Conservation (phyloP, 2,329 filamentous ascomycete genomes). For the Cladosporium sphaerospermum region DNA sequence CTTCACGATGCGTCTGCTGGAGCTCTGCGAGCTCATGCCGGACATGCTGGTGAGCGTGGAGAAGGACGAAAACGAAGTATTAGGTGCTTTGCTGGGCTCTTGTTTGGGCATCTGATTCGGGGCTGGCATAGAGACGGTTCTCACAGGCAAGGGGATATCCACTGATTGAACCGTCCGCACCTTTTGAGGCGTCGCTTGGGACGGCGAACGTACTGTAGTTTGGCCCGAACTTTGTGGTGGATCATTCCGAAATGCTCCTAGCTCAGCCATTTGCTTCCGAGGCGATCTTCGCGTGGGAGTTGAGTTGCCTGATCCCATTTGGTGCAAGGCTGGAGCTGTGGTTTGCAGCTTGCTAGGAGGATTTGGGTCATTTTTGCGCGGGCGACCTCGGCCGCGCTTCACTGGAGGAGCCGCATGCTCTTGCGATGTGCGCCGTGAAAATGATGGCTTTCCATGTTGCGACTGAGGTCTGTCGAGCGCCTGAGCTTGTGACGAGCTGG, state of each 20-base stretch:
- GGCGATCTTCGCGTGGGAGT: constrained; percentile 3
- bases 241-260: background rate
- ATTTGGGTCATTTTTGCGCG: background rate
- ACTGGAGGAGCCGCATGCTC: background rate
- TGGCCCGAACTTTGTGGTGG: constrained; percentile 6
- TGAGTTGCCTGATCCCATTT: background rate
- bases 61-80: constrained; percentile 21
- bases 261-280: background rate
- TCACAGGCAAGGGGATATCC: constrained; percentile 13
- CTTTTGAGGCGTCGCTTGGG: background rate
- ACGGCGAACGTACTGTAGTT: background rate
- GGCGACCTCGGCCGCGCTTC: constrained; percentile 3
- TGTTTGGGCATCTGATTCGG: constrained; percentile 7
- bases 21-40: constrained; percentile 28
- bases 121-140: background rate
- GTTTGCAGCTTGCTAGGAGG: background rate
- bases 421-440: background rate
- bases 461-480: background rate
- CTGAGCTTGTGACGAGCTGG: background rate
- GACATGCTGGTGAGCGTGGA: constrained; percentile 28
- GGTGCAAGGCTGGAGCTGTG: background rate
- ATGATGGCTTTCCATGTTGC: no score
- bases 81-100: constrained; percentile 4
- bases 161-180: constrained; percentile 8
- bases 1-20: constrained; percentile 49